These are phyloP conservation scores for Apiotrichum sp. DNA, from an alignment of 1,284 basidiomycete genomes.

Conservation along the genomic window DNA sequence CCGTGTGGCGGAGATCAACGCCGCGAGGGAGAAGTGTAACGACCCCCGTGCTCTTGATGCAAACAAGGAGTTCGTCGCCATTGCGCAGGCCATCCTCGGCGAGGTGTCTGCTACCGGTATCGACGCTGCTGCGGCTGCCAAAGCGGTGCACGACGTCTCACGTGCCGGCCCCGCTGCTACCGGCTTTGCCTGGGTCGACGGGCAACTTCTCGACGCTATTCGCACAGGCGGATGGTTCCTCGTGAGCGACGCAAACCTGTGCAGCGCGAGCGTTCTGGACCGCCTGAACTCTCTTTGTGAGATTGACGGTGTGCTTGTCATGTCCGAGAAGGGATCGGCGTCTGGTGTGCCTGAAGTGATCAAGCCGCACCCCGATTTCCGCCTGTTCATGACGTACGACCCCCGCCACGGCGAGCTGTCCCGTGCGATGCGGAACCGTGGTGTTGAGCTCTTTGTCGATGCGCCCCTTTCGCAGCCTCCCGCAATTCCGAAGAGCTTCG, in stretches of 20 bases:
- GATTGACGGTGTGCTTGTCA: slow-evolving; percentile 66
- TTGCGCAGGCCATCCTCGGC: slow-evolving; percentile 9
- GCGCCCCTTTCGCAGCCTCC: not conserved
- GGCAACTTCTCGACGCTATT: slow-evolving; percentile 83
- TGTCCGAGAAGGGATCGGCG: slow-evolving; percentile 85
- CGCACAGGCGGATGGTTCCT: slow-evolving; percentile 83
- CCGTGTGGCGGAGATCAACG: slow-evolving; percentile 12
- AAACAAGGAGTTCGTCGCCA: slow-evolving; percentile 6
- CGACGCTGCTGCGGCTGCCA: slow-evolving; percentile 27
- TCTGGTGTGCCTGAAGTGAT: slow-evolving; percentile 62
- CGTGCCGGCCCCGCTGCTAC: slow-evolving; percentile 45
- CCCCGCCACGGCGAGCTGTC: slow-evolving; percentile 89
- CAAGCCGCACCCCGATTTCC: slow-evolving; percentile 78
- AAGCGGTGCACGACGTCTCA: slow-evolving; percentile 12
- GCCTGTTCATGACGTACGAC: slow-evolving; percentile 91
- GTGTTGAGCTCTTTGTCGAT: slow-evolving; percentile 66
- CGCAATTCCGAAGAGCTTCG: not conserved
- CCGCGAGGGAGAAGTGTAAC: slow-evolving; percentile 19
- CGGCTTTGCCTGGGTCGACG: slow-evolving; percentile 92
- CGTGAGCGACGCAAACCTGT: slow-evolving; percentile 89
- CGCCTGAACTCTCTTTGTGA: slow-evolving; percentile 96
- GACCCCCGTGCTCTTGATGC: slow-evolving; percentile 15
- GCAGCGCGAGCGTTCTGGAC: slow-evolving; percentile 92
- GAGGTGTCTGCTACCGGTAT: slow-evolving; percentile 16
- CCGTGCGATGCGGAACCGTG: slow-evolving; percentile 96